Base-by-base conservation (phyloP, 352 stramenopile genomes). In the Phytophthora hybrid region DNA sequence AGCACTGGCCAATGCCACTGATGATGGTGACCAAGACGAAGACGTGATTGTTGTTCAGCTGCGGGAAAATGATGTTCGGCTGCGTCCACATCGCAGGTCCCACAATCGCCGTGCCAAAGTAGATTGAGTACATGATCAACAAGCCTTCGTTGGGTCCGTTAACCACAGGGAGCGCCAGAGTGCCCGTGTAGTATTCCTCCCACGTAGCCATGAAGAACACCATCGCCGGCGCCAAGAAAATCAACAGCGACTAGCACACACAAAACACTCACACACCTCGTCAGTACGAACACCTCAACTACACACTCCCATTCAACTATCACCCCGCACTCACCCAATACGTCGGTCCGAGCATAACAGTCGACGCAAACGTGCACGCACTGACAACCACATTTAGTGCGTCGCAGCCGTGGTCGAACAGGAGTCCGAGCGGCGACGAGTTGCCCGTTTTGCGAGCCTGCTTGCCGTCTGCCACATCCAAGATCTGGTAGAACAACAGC, bases 181-280 rank as follows among this genome's bases (percentile, higher is more conserved):
- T 94, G n/a, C 97, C 96, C 0, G 94, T 99, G 85, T 99, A 97
- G 81, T 99, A 99, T 79, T 99, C 94, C 77, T 99, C 98, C 98
- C 97, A 99, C n/a, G 97, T 99, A 11, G 94, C 92, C 79, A 99
- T 94, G 71, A 98, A 99, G 77, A 99, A 99, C 6, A 98, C 89
- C 85, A 85, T 97, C 52, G 85, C 91, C 68, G 73, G 93, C 29
- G 80, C 77, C n/a, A 87, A 78, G 66, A 89, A 87, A 57, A 89
- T 80, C 55, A 89, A 69, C 65, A 97, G 79, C 71, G 84, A 94
- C 92, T 97, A 74, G 44, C 60, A 63, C 34, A 74, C 9, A 59
- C 29, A 51, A 59, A 9, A 11, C 29, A 76, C 21, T 16, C 52
- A 39, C 14, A 31, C 26, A 46, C 1, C 44, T 47, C 41, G 60